phyloP scores from a whole-genome alignment of 2,329 filamentous ascomycete genomes.

The Dissoconium aciculare region DNA sequence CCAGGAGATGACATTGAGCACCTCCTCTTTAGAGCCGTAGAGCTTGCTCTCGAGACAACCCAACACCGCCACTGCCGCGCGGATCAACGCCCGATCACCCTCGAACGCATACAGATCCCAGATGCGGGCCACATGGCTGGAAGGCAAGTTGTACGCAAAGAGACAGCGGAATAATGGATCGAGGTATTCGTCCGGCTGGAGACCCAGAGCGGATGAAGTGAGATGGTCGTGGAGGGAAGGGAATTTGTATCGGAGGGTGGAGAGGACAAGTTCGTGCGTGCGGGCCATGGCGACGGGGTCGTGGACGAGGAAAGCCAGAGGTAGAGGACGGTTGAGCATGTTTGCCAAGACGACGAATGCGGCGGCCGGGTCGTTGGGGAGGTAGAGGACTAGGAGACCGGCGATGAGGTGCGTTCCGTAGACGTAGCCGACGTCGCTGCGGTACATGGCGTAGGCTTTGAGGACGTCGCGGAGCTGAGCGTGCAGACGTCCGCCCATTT shows the following conservation, averaged over 20 bases:
- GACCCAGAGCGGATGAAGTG: constrained; percentile 24
- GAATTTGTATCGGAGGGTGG: constrained; percentile 51
- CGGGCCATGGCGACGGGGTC: constrained; percentile 54
- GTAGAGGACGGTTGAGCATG: constrained; percentile 58
- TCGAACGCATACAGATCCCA: constrained; percentile 80
- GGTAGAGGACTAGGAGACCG: constrained; percentile 57
- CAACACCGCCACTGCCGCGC: constrained; percentile 56
- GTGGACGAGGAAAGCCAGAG: constrained; percentile 58
- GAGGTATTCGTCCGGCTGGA: constrained; percentile 26
- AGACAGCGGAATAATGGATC: constrained; percentile 22
- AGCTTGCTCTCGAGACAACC: constrained; percentile 36
- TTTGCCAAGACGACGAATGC: constrained; percentile 63
- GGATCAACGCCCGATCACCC: constrained; percentile 55
- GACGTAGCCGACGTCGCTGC: constrained; percentile 66
- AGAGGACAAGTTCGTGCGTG: constrained; percentile 54
- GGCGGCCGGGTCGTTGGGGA: constrained; percentile 42
- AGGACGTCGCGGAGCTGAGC: constrained; percentile 55
- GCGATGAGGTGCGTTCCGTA: constrained; percentile 60
- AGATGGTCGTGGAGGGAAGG: constrained; percentile 50
- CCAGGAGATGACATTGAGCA: constrained; percentile 32
- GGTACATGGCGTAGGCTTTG: constrained; percentile 67
- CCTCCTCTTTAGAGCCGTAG: constrained; percentile 31
- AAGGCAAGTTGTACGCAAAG: constrained; percentile 20
- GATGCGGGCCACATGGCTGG: constrained; percentile 45
- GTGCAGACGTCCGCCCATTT: constrained; percentile 48